A percentile compares a stretch with the other conserved stretches of the same genome.
Evolutionary conservation across 1,284 basidiomycete genomes (phyloP).

Genomic region (Vanrija pseudolonga): DNA sequence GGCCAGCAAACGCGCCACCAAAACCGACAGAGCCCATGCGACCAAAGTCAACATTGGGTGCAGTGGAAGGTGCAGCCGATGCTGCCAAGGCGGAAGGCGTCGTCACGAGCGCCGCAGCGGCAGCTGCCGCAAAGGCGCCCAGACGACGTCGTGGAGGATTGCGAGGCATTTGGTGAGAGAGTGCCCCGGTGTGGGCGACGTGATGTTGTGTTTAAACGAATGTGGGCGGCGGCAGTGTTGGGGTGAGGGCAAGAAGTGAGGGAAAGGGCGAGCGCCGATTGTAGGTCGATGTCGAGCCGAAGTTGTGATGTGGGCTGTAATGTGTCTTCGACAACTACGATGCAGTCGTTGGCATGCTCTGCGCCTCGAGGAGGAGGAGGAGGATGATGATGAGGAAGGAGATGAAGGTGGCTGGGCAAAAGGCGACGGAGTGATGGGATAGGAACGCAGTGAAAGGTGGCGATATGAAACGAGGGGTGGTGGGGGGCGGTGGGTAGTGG

Average conservation of each 20-base stretch:
- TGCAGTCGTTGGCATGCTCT: too few relatives aligned
- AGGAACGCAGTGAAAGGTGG: background rate
- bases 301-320: too few relatives aligned
- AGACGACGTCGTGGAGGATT: constrained; percentile 24
- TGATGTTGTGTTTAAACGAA: constrained; percentile 1
- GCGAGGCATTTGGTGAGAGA: constrained; percentile 16
- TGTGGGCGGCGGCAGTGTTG: background rate
- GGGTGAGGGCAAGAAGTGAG: background rate
- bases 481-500: background rate
- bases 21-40: constrained; percentile 86
- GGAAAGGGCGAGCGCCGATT: background rate
- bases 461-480: constrained; percentile 1
- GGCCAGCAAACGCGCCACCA: constrained; percentile 77
- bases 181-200: background rate
- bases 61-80: constrained; percentile 54
- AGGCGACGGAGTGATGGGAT: background rate
- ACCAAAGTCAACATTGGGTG: constrained; percentile 81
- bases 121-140: constrained; percentile 15
- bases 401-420: background rate
- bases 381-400: background rate
- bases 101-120: constrained; percentile 19
- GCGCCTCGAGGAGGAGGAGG: background rate
- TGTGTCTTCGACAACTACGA: too few relatives aligned
- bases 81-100: constrained; percentile 11
- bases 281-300: background rate